Percentiles rank a stretch among this genome's conserved stretches.
phyloP scores from a whole-genome alignment of 441 rosid species.

The Syzygium syzygioides region DNA sequence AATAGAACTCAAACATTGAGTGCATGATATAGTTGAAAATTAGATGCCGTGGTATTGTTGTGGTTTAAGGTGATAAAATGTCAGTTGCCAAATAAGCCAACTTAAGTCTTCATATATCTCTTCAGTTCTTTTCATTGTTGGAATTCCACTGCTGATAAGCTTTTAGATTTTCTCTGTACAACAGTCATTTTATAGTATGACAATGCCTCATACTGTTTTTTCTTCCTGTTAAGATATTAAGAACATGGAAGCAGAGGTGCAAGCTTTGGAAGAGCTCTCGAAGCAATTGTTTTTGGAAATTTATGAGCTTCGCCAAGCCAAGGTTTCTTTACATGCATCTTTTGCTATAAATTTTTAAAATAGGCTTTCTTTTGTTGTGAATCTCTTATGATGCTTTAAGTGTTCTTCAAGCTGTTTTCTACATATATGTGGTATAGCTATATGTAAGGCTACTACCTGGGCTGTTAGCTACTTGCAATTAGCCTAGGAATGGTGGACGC shows the following conservation, averaged over 20 bases:
- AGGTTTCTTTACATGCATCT: slow-evolving; percentile 37
- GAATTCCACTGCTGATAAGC: not conserved
- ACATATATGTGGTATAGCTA: not conserved
- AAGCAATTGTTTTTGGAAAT: slow-evolving; percentile 98
- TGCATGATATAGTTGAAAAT: not conserved
- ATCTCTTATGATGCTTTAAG: not conserved
- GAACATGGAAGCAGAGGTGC: slow-evolving; percentile 90
- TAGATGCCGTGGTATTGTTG: not conserved
- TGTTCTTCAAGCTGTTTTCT: not conserved
- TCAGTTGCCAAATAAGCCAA: not conserved
- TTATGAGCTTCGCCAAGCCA: slow-evolving; percentile 97
- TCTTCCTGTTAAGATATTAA: slow-evolving; percentile 50
- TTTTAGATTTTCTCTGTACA: not conserved
- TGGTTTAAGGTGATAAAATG: not conserved
- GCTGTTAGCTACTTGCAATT: not conserved
- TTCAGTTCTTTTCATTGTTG: not conserved
- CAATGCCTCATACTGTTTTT: slow-evolving; percentile 1
- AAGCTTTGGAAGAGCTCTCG: slow-evolving; percentile 89
- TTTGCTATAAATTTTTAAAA: not conserved
- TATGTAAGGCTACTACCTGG: not conserved
- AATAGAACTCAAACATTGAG: not conserved
- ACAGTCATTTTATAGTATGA: not conserved
- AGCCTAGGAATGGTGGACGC: not conserved
- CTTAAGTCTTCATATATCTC: not conserved
- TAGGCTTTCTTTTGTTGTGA: not conserved